A percentile compares a stretch with the other conserved stretches of the same genome.
Conservation (phyloP, 169 alveolate genomes). For the Plasmodium blacklocki region DNA sequence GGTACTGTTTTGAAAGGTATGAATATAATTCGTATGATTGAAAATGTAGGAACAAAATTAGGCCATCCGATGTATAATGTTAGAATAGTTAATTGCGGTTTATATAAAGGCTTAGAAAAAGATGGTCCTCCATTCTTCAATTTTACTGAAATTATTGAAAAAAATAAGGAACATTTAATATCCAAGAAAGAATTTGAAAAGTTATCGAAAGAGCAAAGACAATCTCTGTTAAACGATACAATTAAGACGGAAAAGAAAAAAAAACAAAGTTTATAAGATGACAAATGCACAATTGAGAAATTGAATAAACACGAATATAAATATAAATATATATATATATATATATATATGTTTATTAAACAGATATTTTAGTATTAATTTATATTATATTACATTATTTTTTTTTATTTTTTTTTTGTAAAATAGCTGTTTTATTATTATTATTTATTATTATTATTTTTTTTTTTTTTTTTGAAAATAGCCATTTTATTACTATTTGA, state of each 20-base stretch:
- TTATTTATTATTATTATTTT: too few relatives aligned
- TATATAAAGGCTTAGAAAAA: conserved; percentile 42
- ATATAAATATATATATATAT: too few relatives aligned
- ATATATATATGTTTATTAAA: too few relatives aligned
- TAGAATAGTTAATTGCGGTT: conserved; percentile 67
- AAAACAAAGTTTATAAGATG: not conserved
- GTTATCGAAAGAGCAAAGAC: conserved; percentile 25
- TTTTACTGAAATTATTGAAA: conserved; percentile 39
- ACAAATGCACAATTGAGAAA: not conserved
- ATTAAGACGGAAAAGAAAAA: conserved; percentile 7
- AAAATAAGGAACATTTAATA: conserved; percentile 24
- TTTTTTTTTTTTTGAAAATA: too few relatives aligned
- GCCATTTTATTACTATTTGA: too few relatives aligned
- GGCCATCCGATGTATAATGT: conserved; percentile 69
- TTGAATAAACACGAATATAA: not conserved
- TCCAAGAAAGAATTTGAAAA: conserved; percentile 61
- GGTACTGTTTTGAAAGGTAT: conserved; percentile 87
- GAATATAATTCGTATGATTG: conserved; percentile 81
- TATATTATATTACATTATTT: too few relatives aligned
- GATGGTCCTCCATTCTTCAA: conserved; percentile 71
- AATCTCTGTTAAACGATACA: conserved; percentile 10
- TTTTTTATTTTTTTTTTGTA: too few relatives aligned
- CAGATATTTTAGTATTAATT: too few relatives aligned
- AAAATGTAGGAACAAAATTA: conserved; percentile 63
- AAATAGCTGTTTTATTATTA: too few relatives aligned